phyloP scores from a whole-genome alignment of 805 yeast genomes.

The Ogataea naganishii region DNA sequence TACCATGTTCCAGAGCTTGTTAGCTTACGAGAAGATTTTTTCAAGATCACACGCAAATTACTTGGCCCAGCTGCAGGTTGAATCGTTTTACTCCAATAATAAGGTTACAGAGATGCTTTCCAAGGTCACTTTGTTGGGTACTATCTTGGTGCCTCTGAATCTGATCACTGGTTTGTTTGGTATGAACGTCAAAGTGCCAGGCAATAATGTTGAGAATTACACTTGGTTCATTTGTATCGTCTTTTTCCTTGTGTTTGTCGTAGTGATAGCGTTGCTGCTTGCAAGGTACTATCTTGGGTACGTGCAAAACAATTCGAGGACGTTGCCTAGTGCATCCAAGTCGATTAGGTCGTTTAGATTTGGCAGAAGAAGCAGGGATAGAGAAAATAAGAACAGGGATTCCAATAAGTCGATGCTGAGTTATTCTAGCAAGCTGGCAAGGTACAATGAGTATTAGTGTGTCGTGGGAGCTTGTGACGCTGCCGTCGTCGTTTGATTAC shows the following conservation, averaged over 20 bases:
- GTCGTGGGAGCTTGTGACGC: too few relatives aligned
- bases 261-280: constrained; percentile 11
- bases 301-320: constrained; percentile 9
- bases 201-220: constrained; percentile 34
- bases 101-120: constrained; percentile 82
- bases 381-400: constrained; percentile 9
- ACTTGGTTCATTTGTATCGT: constrained; percentile 46
- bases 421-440: constrained; percentile 22
- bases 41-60: constrained; percentile 88
- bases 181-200: constrained; percentile 90
- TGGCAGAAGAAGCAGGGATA: constrained; percentile 15
- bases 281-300: constrained; percentile 18
- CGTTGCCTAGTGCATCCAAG: constrained; percentile 7
- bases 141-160: constrained; percentile 83
- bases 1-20: constrained; percentile 87
- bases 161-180: constrained; percentile 89
- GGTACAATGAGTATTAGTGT: constrained; percentile 23
- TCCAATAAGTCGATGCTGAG: constrained; percentile 19
- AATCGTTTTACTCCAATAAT: constrained; percentile 78
- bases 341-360: constrained; percentile 21
- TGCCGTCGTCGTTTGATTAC: too few relatives aligned
- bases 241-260: constrained; percentile 19
- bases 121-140: constrained; percentile 84
- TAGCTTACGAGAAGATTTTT: constrained; percentile 88
- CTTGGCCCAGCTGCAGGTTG: constrained; percentile 89